Conservation (phyloP, 495 filamentous ascomycete genomes). For the Aspergillus mulundensis region DNA sequence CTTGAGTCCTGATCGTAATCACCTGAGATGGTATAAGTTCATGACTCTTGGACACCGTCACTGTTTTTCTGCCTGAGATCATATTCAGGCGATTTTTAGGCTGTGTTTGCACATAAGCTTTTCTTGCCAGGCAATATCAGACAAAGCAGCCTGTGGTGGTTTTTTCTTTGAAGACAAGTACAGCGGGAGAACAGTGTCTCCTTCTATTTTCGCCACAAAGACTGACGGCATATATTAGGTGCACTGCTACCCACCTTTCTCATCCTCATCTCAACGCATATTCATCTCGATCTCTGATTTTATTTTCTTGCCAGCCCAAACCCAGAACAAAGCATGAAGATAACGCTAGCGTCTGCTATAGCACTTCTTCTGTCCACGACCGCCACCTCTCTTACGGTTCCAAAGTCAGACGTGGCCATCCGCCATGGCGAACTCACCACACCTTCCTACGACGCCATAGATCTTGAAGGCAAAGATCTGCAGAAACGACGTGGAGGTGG, state of each 20-base stretch:
- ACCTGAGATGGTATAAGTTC: background rate
- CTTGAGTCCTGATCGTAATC: background rate
- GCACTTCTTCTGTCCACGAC: slow-evolving; percentile 30
- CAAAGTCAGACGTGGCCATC: slow-evolving; percentile 22
- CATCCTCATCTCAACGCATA: background rate
- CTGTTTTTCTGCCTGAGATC: background rate
- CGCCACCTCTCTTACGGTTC: slow-evolving; percentile 26
- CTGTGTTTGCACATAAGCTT: background rate
- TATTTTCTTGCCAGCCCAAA: background rate
- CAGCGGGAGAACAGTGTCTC: background rate
- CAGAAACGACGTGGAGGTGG: slow-evolving; percentile 48
- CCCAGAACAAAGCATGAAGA: slow-evolving; percentile 38
- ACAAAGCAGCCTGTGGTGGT: background rate
- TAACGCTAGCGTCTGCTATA: slow-evolving; percentile 21
- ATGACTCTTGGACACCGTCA: background rate
- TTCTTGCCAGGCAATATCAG: background rate
- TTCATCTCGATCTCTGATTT: background rate
- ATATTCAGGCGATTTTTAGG: background rate
- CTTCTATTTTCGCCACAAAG: background rate
- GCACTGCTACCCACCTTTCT: background rate
- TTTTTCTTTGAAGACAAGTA: background rate
- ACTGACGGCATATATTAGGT: background rate
- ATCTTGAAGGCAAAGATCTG: slow-evolving; percentile 38
- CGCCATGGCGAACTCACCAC: slow-evolving; percentile 19
- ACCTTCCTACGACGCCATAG: slow-evolving; percentile 12